These are phyloP conservation scores for Coffea canephora DNA, from an alignment of 257 asterid genomes.

Conservation along the genomic window DNA sequence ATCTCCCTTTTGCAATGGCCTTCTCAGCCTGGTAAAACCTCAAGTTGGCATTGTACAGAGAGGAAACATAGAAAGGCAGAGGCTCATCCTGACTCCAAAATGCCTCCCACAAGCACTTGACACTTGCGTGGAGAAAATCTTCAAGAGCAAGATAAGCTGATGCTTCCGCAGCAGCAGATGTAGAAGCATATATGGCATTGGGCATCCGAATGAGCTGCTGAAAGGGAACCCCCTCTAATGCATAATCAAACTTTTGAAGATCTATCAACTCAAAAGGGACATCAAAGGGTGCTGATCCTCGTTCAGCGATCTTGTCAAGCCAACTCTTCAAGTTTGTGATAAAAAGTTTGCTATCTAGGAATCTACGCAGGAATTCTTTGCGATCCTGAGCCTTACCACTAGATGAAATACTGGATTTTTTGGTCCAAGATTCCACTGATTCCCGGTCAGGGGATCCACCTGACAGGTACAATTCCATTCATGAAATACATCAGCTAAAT, in stretches of 20 bases:
- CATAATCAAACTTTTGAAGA: constrained; percentile 92
- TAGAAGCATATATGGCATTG: constrained; percentile 67
- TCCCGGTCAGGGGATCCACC: constrained; percentile 74
- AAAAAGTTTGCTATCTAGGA: constrained; percentile 61
- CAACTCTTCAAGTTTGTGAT: constrained; percentile 51
- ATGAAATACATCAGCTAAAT: not conserved
- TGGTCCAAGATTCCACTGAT: constrained; percentile 72
- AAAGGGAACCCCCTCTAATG: constrained; percentile 81
- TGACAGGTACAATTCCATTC: constrained; percentile 18
- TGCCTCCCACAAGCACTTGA: constrained; percentile 82
- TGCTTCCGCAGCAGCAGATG: constrained; percentile 62
- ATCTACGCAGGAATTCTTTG: constrained; percentile 80
- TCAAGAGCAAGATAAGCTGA: constrained; percentile 90
- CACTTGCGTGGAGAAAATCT: constrained; percentile 84
- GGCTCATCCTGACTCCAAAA: constrained; percentile 77
- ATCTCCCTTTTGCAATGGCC: constrained; percentile 78
- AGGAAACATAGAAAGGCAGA: constrained; percentile 80
- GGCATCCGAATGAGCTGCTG: constrained; percentile 97
- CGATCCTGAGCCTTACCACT: constrained; percentile 66
- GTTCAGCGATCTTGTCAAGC: constrained; percentile 53
- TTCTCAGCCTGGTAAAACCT: constrained; percentile 83
- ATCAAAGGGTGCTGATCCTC: constrained; percentile 39
- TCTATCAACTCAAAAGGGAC: constrained; percentile 91
- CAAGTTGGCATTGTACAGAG: constrained; percentile 55
- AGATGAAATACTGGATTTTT: constrained; percentile 68